phyloP scores from a whole-genome alignment of 345 rosid species.

The Populus euphratica region DNA sequence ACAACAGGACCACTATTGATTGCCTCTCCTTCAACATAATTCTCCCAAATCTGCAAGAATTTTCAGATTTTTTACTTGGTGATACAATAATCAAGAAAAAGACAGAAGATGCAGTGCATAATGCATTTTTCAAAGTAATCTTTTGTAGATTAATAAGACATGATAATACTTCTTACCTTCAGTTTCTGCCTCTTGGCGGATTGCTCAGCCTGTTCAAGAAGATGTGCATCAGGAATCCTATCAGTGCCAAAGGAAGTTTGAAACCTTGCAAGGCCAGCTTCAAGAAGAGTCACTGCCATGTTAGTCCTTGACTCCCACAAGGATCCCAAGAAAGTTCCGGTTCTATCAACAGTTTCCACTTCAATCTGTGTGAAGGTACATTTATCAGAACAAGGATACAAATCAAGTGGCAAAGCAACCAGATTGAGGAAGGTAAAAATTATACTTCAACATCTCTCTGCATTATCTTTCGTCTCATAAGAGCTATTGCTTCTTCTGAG shows the following conservation, averaged over 20 bases:
- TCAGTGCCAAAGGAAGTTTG: conserved; percentile 84
- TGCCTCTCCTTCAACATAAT: conserved; percentile 96
- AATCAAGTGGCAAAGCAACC: conserved; percentile 4
- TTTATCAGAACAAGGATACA: conserved; percentile 3
- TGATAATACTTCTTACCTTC: conserved; percentile 47
- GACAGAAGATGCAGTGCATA: background rate
- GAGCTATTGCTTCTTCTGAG: conserved; percentile 88
- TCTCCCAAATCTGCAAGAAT: conserved; percentile 82
- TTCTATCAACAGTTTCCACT: conserved; percentile 92
- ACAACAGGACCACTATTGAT: conserved; percentile 56
- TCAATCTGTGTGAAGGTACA: conserved; percentile 51
- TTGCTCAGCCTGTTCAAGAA: conserved; percentile 82
- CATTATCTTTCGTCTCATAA: conserved; percentile 92
- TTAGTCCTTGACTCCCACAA: conserved; percentile 87
- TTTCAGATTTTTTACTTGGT: background rate
- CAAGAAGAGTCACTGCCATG: conserved; percentile 65
- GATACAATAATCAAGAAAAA: background rate
- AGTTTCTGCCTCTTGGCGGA: conserved; percentile 83
- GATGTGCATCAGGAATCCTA: conserved; percentile 72
- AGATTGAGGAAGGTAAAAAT: conserved; percentile 1
- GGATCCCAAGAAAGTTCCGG: conserved; percentile 94
- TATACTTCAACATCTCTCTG: conserved; percentile 95
- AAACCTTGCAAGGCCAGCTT: conserved; percentile 89
- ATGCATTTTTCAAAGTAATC: background rate
- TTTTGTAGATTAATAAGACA: background rate